Evolutionary conservation across 257 asterid genomes (phyloP).

Genomic region (Mitragyna speciosa): DNA sequence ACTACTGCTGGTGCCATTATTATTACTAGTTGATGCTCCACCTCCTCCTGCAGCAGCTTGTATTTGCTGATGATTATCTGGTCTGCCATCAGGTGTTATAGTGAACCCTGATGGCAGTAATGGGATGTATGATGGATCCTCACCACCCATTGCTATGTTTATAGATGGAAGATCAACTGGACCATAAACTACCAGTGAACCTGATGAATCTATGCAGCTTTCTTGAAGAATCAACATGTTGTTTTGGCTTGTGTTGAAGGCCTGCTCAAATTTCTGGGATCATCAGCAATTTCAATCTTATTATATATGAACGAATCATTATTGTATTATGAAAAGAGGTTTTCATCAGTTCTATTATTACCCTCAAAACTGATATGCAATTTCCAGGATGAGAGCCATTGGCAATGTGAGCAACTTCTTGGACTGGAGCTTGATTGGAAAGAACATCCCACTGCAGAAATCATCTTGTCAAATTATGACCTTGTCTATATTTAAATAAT

Average conservation of each 20-base stretch:
- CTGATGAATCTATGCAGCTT: conserved; percentile 86
- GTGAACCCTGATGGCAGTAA: conserved; percentile 85
- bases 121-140: conserved; percentile 75
- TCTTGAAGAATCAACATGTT: conserved; percentile 92
- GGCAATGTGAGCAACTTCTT: conserved; percentile 86
- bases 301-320: background rate
- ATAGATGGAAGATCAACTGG: conserved; percentile 80
- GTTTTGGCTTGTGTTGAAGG: conserved; percentile 74
- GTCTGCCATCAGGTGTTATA: conserved; percentile 66
- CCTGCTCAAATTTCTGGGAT: conserved; percentile 37
- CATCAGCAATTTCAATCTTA: background rate
- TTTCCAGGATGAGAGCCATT: conserved; percentile 96
- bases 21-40: conserved; percentile 44
- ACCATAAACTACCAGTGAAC: conserved; percentile 71
- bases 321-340: background rate
- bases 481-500: background rate
- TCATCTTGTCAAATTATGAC: too few species aligned
- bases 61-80: conserved; percentile 7
- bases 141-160: conserved; percentile 90
- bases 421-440: conserved; percentile 81
- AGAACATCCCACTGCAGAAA: conserved; percentile 90
- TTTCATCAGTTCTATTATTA: conserved; percentile 17
- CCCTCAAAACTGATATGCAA: conserved; percentile 86
- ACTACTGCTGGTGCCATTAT: background rate
- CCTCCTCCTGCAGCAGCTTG: background rate